phyloP scores from a whole-genome alignment of 257 asterid genomes.

The Lithospermum erythrorhizon region DNA sequence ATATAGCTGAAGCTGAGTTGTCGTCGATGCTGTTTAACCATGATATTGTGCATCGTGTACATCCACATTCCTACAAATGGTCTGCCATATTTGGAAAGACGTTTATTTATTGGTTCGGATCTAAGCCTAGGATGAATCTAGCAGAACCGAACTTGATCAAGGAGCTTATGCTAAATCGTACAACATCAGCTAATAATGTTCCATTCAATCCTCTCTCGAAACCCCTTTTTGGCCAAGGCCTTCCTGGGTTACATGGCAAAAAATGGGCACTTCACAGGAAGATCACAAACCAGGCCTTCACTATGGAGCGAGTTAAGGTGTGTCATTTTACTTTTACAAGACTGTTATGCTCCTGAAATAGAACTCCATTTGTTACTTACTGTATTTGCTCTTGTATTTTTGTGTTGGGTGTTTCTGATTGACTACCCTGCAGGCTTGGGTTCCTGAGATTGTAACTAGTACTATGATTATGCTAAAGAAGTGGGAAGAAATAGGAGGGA shows the following conservation, averaged over 20 bases:
- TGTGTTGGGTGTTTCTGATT: too few species aligned
- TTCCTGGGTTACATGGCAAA: constrained; percentile 33
- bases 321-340: not conserved
- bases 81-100: constrained; percentile 11
- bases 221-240: constrained; percentile 48
- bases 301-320: constrained; percentile 60
- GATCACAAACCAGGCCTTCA: constrained; percentile 52
- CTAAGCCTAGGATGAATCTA: constrained; percentile 4
- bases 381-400: not conserved
- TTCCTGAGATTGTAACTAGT: constrained; percentile 47
- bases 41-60: constrained; percentile 6
- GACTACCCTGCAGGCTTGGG: constrained; percentile 33
- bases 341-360: not conserved
- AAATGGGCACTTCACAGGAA: constrained; percentile 56
- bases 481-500: constrained; percentile 39
- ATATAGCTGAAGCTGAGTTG: constrained; percentile 6
- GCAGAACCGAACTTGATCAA: constrained; percentile 10
- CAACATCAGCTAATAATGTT: not conserved
- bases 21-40: constrained; percentile 9
- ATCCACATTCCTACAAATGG: constrained; percentile 11
- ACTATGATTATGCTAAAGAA: constrained; percentile 25
- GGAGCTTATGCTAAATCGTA: constrained; percentile 8
- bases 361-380: not conserved
- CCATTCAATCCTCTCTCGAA: constrained; percentile 29
- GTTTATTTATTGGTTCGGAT: constrained; percentile 11